Base-by-base conservation (phyloP, 2,329 filamentous ascomycete genomes). In the Chaetomium sp. region DNA sequence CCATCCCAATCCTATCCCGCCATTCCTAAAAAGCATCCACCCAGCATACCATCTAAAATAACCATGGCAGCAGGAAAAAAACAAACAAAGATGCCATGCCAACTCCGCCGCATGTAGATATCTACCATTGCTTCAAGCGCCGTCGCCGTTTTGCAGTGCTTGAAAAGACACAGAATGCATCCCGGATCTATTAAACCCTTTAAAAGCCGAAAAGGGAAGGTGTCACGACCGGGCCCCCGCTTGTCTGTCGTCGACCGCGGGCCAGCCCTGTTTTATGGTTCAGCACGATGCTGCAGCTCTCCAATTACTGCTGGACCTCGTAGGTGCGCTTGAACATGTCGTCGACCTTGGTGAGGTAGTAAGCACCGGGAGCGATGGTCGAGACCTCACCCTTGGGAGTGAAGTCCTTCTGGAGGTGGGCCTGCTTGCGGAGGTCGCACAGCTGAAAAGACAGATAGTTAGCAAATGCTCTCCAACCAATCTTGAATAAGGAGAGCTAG, bases 241-340 rank as follows among this genome's bases (percentile, higher is more conserved):
- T 27, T 27, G 19, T 27, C 19, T 27, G 19, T 27, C 19, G 19
- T 27, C 19, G 19, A 27, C 19, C 19, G 19, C 19, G 19, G 19
- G 19, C 19, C 19, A 27, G 19, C 19, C 19, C 19, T 27, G 19
- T 27, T 27, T 27, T 27, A 27, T 27, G 19, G 19, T 27, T 27
- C 19, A 27, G 19, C 19, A 27, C 19, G 19, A 27, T 27, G 19
- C 19, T 27, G 19, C 32, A 33, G 34, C 34, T 35, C 40, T 32
- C 6, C 27, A 42, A 58, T 69, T 81, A 91, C 71, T 80, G 85
- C 80, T 91, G 88, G 75, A 91, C 70, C 55, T 79, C 74, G 74
- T 94, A 94, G 69, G 81, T 81, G 67, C 89, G 83, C 76, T 87
- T 85, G 85, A 89, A 94, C 87, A 90, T 90, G 65, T 89, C 87